Base-by-base conservation (phyloP, 495 filamentous ascomycete genomes). In the Aspergillus panamensis region DNA sequence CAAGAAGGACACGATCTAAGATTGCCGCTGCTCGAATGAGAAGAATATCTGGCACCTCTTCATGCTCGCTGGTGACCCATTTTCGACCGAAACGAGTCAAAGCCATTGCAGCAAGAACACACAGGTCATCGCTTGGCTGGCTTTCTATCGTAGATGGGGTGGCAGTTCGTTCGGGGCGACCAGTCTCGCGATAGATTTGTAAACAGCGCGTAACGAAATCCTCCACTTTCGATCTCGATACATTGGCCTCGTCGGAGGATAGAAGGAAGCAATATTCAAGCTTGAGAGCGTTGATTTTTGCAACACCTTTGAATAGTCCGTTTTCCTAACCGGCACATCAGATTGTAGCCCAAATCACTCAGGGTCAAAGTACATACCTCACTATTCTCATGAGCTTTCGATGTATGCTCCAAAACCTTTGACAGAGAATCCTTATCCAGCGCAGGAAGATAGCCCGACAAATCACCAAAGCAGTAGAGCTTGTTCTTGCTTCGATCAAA, bases 71-170 rank as follows among this genome's bases (percentile, higher is more conserved):
- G 8, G 50, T 58, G 16, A 56, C 42, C 51, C 60, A 61, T 33
- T 66, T 51, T 33, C 69, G 59, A 50, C 62, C 68, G 10, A 81
- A 66, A 19, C 70, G 76, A 33, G 85, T 65, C 8, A 85, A 65
- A 17, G 71, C 73, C 81, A 84, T 85, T 16, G 79, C 75, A 35
- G 82, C 80, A 53, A 86, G 71, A 14, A 86, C 58, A 33, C 75
- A 78, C 25, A 82, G 72, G 53, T 85, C 82, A 59, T 85, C 84
- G 43, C 76, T 80, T 9, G 82, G 79, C 45, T 82, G 77, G 48
- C 80, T 82, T 57, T 85, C 83, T 35, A 80, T 83, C 3, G 69
- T 66, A 29, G 72, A 66, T 20, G 69, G 62, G 6, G 61, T 52
- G 19, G 57, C 58, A 29, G 32, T 60, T 50, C 44, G 51, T 6